Conservation (phyloP, 2,329 filamentous ascomycete species). For the Teratosphaeria destructans region DNA sequence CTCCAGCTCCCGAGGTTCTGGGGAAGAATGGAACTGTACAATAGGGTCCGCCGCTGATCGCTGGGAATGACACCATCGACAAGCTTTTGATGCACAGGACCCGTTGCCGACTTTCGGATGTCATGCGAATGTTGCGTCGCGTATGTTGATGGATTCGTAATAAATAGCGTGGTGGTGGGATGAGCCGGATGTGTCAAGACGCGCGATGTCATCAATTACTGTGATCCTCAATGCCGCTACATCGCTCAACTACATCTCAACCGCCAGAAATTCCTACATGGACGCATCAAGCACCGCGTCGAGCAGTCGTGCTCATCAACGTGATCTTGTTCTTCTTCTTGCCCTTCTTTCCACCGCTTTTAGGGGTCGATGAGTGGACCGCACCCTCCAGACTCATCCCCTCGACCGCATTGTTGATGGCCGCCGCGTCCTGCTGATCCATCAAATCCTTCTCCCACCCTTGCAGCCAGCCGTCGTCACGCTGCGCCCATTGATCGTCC, state of each 20-base stretch:
- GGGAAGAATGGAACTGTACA: background rate
- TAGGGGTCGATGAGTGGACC: slow-evolving; percentile 15
- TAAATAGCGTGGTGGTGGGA: background rate
- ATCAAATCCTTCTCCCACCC: slow-evolving; percentile 71
- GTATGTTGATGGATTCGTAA: background rate
- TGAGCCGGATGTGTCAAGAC: background rate
- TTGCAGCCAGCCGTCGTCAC: slow-evolving; percentile 76
- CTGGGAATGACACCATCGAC: background rate
- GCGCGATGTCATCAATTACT: background rate
- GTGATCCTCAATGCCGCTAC: background rate
- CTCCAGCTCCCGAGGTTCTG: background rate
- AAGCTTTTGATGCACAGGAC: background rate
- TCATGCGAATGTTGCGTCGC: background rate
- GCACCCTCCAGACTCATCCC: slow-evolving; percentile 18
- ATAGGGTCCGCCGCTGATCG: background rate
- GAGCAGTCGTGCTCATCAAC: slow-evolving; percentile 51
- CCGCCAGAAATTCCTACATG: background rate
- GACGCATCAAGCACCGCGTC: slow-evolving; percentile 13
- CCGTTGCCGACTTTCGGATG: background rate
- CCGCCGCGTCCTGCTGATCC: slow-evolving; percentile 50
- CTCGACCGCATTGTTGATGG: slow-evolving; percentile 42
- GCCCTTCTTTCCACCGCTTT: slow-evolving; percentile 40
- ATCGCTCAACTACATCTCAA: background rate
- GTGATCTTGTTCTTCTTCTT: slow-evolving; percentile 61
- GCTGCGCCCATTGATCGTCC: slow-evolving; percentile 25